Evolutionary conservation across 768 basidiomycete species (phyloP).

Genomic region (Kwoniella heveanensis): DNA sequence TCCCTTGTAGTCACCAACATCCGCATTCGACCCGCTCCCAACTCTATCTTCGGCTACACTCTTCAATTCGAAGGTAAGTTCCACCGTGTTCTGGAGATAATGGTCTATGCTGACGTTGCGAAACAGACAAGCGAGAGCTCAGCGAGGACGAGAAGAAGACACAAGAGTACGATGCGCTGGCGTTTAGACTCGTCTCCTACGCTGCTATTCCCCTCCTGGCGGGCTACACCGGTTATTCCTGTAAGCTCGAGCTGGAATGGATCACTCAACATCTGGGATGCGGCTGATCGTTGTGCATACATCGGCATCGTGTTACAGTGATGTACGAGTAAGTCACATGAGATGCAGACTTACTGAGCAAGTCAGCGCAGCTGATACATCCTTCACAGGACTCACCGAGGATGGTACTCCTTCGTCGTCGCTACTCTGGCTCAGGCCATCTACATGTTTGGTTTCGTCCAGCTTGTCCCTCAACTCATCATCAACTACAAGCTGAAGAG

Average conservation of each 20-base stretch:
- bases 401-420: slow-evolving; percentile 96
- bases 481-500: slow-evolving; percentile 97
- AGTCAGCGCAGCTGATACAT: slow-evolving; percentile 1
- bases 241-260: slow-evolving; percentile 37
- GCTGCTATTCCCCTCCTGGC: slow-evolving; percentile 72
- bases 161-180: slow-evolving; percentile 90
- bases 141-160: slow-evolving; percentile 97
- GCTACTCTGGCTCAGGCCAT: slow-evolving; percentile 73
- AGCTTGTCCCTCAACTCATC: slow-evolving; percentile 64
- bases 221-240: slow-evolving; percentile 58
- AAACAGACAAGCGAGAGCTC: slow-evolving; percentile 86
- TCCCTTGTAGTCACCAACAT: slow-evolving; percentile 85
- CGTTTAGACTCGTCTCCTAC: slow-evolving; percentile 92
- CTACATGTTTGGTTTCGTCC: slow-evolving; percentile 91
- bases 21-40: slow-evolving; percentile 65
- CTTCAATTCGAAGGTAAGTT: slow-evolving; percentile 75
- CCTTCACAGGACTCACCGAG: slow-evolving; percentile 74
- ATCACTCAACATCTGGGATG: too few relatives aligned
- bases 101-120: not conserved
- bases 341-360: too few relatives aligned
- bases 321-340: slow-evolving; percentile 31
- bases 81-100: not conserved
- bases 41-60: slow-evolving; percentile 73
- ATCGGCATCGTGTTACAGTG: slow-evolving; percentile 16
- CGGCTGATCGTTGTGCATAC: slow-evolving; percentile 3